A percentile compares a stretch with the other conserved stretches of the same genome.
Conservation (phyloP, 2,329 filamentous ascomycete genomes). For the Pyrenophora seminiperda region DNA sequence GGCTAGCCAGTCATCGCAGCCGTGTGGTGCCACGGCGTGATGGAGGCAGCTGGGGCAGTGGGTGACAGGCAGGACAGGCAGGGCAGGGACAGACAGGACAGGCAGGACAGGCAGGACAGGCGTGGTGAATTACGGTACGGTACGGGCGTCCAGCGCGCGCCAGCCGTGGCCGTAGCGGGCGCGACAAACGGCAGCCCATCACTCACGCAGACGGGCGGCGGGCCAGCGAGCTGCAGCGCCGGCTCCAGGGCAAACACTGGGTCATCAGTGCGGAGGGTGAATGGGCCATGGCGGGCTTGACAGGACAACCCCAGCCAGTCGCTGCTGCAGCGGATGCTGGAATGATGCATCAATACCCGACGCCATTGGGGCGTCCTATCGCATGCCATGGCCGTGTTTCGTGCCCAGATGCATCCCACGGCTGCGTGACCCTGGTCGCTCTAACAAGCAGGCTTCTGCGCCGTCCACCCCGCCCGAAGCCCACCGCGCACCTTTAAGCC, state of each 20-base stretch:
- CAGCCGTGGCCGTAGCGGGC: conserved; percentile 17
- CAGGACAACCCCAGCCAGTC: conserved; percentile 33
- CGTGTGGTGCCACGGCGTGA: too few relatives aligned
- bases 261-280: conserved; percentile 11
- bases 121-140: neutral
- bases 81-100: too few relatives aligned
- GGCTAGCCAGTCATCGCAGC: conserved; percentile 26
- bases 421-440: conserved; percentile 9
- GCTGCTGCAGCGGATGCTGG: conserved; percentile 16
- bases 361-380: conserved; percentile 42
- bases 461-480: conserved; percentile 20
- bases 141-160: conserved; percentile 10
- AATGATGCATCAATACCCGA: conserved; percentile 45
- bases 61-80: too few relatives aligned
- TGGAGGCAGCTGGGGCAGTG: neutral
- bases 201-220: conserved; percentile 23
- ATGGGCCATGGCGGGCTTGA: conserved; percentile 23
- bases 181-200: conserved; percentile 27
- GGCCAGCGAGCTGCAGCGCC: conserved; percentile 11
- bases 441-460: conserved; percentile 14
- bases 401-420: conserved; percentile 34
- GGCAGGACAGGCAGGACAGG: neutral
- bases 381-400: conserved; percentile 23
- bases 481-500: conserved; percentile 25
- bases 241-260: conserved; percentile 28